Percentiles rank a stretch among this genome's conserved stretches.
phyloP scores from a whole-genome alignment of 768 basidiomycete genomes.

The Pisolithus sp. region DNA sequence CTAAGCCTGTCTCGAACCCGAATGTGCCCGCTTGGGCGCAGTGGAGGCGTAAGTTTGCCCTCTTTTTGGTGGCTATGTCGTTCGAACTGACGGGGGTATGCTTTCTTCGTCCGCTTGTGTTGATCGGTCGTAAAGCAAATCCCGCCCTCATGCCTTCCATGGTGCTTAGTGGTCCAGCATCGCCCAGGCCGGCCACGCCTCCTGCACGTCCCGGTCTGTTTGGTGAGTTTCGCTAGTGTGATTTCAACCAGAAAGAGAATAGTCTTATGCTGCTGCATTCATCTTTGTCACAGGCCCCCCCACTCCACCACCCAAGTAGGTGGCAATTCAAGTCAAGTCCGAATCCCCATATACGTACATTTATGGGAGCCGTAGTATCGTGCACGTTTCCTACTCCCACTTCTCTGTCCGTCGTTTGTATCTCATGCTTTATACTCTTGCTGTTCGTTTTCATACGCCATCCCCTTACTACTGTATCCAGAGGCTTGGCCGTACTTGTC shows the following conservation, averaged over 20 bases:
- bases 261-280: neutral
- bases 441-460: too few relatives aligned
- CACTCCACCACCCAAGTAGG: slow-evolving; percentile 40
- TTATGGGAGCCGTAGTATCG: too few relatives aligned
- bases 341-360: too few relatives aligned
- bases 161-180: slow-evolving; percentile 26
- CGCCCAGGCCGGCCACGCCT: slow-evolving; percentile 36
- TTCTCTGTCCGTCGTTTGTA: too few relatives aligned
- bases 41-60: slow-evolving; percentile 59
- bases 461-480: too few relatives aligned
- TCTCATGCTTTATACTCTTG: too few relatives aligned
- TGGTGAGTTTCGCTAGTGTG: slow-evolving; percentile 33
- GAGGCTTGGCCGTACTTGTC: too few relatives aligned
- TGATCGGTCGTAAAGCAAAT: slow-evolving; percentile 43
- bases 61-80: neutral
- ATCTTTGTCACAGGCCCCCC: slow-evolving; percentile 30
- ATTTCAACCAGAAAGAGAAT: neutral
- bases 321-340: too few relatives aligned
- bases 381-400: too few relatives aligned
- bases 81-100: neutral
- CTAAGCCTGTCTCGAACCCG: slow-evolving; percentile 46
- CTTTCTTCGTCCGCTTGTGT: neutral
- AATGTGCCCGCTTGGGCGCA: slow-evolving; percentile 76
- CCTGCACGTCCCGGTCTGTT: slow-evolving; percentile 59
- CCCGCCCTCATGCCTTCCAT: slow-evolving; percentile 51